Evolutionary conservation across 805 yeast genomes (phyloP), one percentile per base, ranked within the genome.

Genomic region (Starmerella bombi): DNA sequence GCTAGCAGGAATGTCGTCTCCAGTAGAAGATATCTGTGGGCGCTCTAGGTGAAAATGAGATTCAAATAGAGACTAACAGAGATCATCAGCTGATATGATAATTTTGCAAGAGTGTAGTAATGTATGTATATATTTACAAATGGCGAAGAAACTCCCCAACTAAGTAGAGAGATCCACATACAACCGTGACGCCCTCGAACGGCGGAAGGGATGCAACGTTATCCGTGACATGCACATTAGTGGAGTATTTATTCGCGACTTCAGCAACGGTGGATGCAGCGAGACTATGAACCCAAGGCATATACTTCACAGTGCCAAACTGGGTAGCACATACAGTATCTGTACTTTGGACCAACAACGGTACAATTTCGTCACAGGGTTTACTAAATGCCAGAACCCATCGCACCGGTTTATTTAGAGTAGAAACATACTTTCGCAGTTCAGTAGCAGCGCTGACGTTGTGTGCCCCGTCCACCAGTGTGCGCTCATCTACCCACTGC

Each of bases 381-480:
- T 54, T 91, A 80, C 95, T 81, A 31, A 85, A 70, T 0, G 84
- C 94, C 32, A 84, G 58, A 0, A 88, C 66, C 58, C 78, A 83
- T 0, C 72, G 64, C 2, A 74, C 46, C 48, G 70, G 60, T 46
- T 46, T 49, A 32, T 42, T 30, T 1, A 58, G 53, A 30, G 53
- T 44, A 1, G 42, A 32, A 2, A 85, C 59, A 54, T 66, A 83
- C 30, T 66, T 66, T 0, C 69, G 70, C 23, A 91, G 62, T 52
- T 80, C 83, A n/a, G 61, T 59, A 0, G 95, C 91, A 0, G 96
- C 94, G 44, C 77, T 74, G 5, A 74, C 75, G 56, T 91, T 91
- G 57, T 91, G 97, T 0, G 97, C 96, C 2, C 97, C 97, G 60
- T 88, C 97, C 2, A 91, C 53, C 3, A 91, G 59, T 0, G 75